Percentiles rank a stretch among this genome's conserved stretches.
Evolutionary conservation across 2,329 filamentous ascomycete genomes (phyloP).

Genomic region (Beauveria sp.): DNA sequence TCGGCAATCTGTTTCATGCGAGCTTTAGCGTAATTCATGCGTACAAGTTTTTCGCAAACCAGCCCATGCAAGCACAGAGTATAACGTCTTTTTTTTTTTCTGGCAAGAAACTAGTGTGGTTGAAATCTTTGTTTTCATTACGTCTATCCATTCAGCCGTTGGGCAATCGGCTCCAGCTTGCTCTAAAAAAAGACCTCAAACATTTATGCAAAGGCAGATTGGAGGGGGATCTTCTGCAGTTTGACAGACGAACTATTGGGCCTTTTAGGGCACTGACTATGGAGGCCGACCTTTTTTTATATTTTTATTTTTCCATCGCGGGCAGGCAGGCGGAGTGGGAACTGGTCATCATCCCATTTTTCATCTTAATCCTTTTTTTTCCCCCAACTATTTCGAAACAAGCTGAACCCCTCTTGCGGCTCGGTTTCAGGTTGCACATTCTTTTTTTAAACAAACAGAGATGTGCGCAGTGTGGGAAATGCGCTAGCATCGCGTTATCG

Average conservation of each 20-base stretch:
- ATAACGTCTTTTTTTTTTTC: not conserved
- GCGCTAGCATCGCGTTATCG: not conserved
- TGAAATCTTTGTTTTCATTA: not conserved
- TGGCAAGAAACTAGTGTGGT: no score
- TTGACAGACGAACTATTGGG: conserved; percentile 3
- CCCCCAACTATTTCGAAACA: not conserved
- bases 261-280: not conserved
- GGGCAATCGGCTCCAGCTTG: not conserved
- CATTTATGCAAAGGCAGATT: not conserved
- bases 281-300: no score
- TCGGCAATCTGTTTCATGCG: conserved; percentile 3
- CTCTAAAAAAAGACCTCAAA: conserved; percentile 2
- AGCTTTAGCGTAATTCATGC: not conserved
- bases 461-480: not conserved
- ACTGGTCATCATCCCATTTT: not conserved
- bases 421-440: conserved; percentile 3
- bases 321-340: no score
- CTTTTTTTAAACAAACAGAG: not conserved
- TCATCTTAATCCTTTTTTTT: not conserved
- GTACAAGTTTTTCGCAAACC: not conserved
- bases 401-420: not conserved
- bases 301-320: no score
- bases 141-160: not conserved
- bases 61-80: not conserved
- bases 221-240: not conserved